Evolutionary conservation across 2,329 filamentous ascomycete species (phyloP), one percentile per base, ranked within the genome.

Genomic region (Fonsecaea pugnacius): DNA sequence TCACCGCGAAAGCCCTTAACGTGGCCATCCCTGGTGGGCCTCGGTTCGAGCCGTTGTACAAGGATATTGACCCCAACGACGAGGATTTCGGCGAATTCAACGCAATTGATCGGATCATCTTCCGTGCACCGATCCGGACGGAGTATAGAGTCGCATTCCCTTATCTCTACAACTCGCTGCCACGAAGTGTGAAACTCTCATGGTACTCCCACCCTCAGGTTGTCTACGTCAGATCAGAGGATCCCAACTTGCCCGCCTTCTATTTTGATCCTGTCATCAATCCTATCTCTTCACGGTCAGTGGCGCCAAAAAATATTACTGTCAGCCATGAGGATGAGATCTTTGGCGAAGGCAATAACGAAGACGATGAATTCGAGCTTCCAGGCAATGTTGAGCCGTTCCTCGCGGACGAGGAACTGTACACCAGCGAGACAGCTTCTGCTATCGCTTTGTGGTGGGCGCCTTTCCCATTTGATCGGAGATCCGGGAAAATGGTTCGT

Each of bases 71-170:
- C 76, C 95, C 95, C 1, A 99, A 99, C 72, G 94, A 98, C 71
- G 95, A 99, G 77, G 95, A 99, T 75, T 99, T 99, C 78, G 95
- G 95, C 78, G 95, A 99, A 78, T 99, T 99, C 84, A 99, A 99
- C 74, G 95, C 95, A 36, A 99, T 99, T 72, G 95, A 99, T 74
- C 91, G 96, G 71, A 99, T 99, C 78, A 99, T 99, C 71, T 99
- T 99, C 84, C 90, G 95, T 69, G 89, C 91, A 53, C 93, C 94
- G 0, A 96, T 98, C 69, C 88, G 94, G 71, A 99, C 94, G 8
- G 95, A 99, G 78, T 97, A 96, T 73, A 88, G 94, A 52, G 95
- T 99, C 50, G 92, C 92, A 0, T 98, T 91, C 75, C 95, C 95
- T 0, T 97, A 90, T 76, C 83, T 99, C 5, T 99, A 99, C 81